Conservation (phyloP, 2,329 filamentous ascomycete species). For the Alternaria angustiovoidea region DNA sequence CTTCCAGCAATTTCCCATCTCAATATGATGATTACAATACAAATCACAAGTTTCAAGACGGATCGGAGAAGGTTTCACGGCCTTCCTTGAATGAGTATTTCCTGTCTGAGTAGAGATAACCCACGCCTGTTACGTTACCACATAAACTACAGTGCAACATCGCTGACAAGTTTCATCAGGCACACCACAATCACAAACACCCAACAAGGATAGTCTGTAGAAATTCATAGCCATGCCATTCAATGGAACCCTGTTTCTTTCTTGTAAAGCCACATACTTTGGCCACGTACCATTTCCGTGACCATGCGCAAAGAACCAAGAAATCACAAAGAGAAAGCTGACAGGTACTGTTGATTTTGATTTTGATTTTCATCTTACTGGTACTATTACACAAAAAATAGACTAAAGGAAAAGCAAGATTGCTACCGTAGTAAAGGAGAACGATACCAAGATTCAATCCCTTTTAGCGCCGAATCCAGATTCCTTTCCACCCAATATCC, state of each 20-base stretch:
- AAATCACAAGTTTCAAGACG: slow-evolving; percentile 47
- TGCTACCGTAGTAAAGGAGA: background rate
- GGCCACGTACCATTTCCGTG: background rate
- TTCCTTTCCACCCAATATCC: slow-evolving; percentile 5
- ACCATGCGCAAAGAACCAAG: background rate
- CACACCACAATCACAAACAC: background rate
- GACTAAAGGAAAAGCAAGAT: background rate
- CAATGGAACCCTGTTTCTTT: background rate
- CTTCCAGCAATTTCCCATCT: background rate
- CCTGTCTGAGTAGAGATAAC: slow-evolving; percentile 1
- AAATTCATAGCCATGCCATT: background rate
- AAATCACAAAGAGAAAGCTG: background rate
- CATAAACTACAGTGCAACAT: background rate
- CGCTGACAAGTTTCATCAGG: background rate
- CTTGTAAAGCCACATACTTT: background rate
- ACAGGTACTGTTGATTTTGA: background rate
- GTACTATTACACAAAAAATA: background rate
- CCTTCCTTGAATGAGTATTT: slow-evolving; percentile 36
- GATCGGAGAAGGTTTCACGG: slow-evolving; percentile 45
- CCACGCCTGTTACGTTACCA: background rate
- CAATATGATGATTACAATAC: slow-evolving; percentile 39
- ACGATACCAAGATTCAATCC: slow-evolving; percentile 3
- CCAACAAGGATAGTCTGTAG: background rate
- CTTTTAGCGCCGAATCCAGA: slow-evolving; percentile 8
- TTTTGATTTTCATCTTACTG: background rate